Evolutionary conservation across 495 filamentous ascomycete genomes (phyloP).

Genomic region (Podospora comata): DNA sequence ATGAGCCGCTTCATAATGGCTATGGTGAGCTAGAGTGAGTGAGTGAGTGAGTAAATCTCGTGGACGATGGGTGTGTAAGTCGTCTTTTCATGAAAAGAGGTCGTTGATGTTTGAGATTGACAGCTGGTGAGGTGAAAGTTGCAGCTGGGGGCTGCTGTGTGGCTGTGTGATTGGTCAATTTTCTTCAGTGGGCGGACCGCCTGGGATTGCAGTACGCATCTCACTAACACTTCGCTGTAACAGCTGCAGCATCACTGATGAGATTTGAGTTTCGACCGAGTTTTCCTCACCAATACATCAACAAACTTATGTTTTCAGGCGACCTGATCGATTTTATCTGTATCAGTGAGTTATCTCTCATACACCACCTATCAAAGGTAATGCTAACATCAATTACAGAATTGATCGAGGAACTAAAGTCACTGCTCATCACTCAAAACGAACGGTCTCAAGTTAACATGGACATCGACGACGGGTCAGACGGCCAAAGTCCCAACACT

Average conservation of each 20-base stretch:
- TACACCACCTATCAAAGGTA: background rate
- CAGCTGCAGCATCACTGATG: background rate
- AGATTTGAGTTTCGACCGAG: background rate
- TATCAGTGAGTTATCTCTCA: background rate
- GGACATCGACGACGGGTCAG: background rate
- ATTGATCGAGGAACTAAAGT: too few relatives aligned
- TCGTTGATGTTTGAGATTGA: background rate
- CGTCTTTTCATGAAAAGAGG: background rate
- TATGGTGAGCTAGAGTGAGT: background rate
- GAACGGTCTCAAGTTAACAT: background rate
- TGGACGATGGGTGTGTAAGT: background rate
- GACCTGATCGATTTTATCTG: background rate
- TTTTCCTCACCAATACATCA: background rate
- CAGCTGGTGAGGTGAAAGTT: background rate
- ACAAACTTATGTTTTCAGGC: background rate
- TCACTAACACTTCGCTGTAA: background rate
- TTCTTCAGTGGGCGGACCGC: background rate
- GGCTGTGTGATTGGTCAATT: background rate
- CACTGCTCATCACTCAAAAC: too few relatives aligned
- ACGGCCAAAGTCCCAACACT: background rate
- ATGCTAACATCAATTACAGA: too few relatives aligned
- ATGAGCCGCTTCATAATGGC: slow-evolving; percentile 2
- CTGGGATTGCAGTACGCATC: background rate
- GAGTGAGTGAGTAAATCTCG: too few relatives aligned
- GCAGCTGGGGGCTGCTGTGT: background rate